phyloP scores from a whole-genome alignment of 2,329 filamentous ascomycete genomes.

The Fusarium austroafricanum region DNA sequence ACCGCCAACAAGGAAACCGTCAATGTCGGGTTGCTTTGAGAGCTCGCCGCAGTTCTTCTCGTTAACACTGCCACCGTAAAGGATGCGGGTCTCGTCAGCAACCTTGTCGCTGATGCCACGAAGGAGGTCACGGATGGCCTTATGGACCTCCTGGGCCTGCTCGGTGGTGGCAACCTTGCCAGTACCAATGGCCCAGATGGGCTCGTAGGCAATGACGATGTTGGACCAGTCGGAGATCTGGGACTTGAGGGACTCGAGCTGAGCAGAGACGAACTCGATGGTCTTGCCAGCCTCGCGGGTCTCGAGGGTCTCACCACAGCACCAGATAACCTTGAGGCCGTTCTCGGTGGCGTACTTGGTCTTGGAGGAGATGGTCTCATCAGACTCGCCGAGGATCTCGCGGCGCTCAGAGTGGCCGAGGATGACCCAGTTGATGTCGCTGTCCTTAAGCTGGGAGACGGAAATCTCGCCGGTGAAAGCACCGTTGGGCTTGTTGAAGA shows the following conservation, averaged over 20 bases:
- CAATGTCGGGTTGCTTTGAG: slow-evolving; percentile 92
- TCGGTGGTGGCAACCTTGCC: slow-evolving; percentile 90
- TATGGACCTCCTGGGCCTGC: slow-evolving; percentile 95
- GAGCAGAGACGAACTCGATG: slow-evolving; percentile 83
- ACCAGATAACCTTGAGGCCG: slow-evolving; percentile 92
- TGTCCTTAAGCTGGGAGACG: slow-evolving; percentile 89
- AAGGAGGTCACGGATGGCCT: slow-evolving; percentile 91
- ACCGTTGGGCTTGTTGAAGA: slow-evolving; percentile 96
- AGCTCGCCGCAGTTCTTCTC: slow-evolving; percentile 99
- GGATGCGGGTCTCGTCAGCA: slow-evolving; percentile 88
- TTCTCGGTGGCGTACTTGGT: slow-evolving; percentile 91
- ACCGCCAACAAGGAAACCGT: slow-evolving; percentile 97
- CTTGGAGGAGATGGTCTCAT: slow-evolving; percentile 90
- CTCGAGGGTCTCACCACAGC: slow-evolving; percentile 95
- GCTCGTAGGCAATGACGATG: slow-evolving; percentile 98
- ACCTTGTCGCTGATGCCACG: slow-evolving; percentile 78
- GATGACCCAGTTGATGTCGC: slow-evolving; percentile 88
- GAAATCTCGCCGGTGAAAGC: slow-evolving; percentile 98
- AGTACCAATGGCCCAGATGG: slow-evolving; percentile 96
- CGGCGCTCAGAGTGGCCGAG: slow-evolving; percentile 96
- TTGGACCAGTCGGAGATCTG: slow-evolving; percentile 89
- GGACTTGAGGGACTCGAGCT: slow-evolving; percentile 84
- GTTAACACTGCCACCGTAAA: slow-evolving; percentile 96
- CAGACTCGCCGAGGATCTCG: slow-evolving; percentile 86
- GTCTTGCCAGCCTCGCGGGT: slow-evolving; percentile 89